Evolutionary conservation across 2,329 filamentous ascomycete genomes (phyloP), one percentile per base, ranked within the genome.

Genomic region (Endoconidiophora polonica): DNA sequence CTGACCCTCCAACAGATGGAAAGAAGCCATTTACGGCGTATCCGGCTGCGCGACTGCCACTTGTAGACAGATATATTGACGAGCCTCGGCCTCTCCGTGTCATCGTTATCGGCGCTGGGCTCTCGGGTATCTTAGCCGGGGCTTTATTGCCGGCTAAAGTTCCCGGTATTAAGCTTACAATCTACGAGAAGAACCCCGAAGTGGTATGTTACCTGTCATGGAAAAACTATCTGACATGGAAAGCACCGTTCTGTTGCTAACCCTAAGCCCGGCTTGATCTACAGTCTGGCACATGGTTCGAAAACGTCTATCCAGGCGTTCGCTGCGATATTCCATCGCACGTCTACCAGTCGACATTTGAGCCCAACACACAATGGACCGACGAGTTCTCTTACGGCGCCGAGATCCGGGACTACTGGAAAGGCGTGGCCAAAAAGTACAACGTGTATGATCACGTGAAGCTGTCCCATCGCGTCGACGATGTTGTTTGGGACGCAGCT

Each of bases 261-360:
- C 20, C 10, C 18, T 14, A 33, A 12, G 29, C 36, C n/a, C 18
- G 16, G 16, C 16, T 18, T 18, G 16, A 18, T 3, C 22, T 12
- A 22, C n/a, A 49, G 46, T 49, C 46, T 20, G 71, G 72, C 1
- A 74, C 69, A 3, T 76, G 71, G 72, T 66, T 71, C 45, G 71
- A 73, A 53, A 75, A 74, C 49, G 59, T 67, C 3, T 83, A 82
- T 54, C 78, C 78, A 0, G 79, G 78, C 1, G 76, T 81, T 1
- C 66, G 77, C 40, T 85, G 81, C 56, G 79, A 84, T 24, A 74
- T 85, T 12, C 78, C 81, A 0, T 73, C 79, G 0, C 77, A 83
- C 59, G 77, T 80, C 18, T 86, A 86, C 57, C 80, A 84, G 58
- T 74, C 73, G 5, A 77, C 76, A 0, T 85, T 83, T 59, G 68